Evolutionary conservation across 1,284 basidiomycete genomes (phyloP), one percentile per base, ranked within the genome.

Genomic region (Cryptococcus jaspeensis): DNA sequence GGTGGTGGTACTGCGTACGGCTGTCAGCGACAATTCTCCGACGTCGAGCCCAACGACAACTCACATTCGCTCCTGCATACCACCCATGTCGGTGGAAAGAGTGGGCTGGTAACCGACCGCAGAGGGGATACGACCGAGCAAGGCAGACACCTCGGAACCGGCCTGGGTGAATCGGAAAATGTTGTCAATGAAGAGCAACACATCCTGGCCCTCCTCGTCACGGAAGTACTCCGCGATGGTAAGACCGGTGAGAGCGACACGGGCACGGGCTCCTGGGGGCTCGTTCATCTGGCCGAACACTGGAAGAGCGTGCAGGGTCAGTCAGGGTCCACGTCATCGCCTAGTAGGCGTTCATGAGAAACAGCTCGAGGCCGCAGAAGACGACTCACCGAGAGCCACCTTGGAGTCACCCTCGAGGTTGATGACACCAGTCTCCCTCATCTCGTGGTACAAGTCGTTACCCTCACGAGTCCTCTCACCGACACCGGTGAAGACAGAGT

Each of bases 231-330:
- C 95, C 71, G 95, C 95, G 70, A 98, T 96, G 77, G 95, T 98
- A 63, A 99, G 84, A 82, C 95, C 95, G 72, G 95, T 98, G 73
- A 99, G 87, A 64, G 95, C 95, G 74, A 98, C 95, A 90, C 95
- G 95, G 77, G 95, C 95, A 89, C 95, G 94, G 73, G 95, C 95
- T 87, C 95, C 95, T 73, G 95, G 95, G 79, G 95, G 95, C 84
- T 99, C 95, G 84, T 99, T 99, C 95, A 99, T 99, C 84, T 99
- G 95, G 84, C 95, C 95, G 84, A 99, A 99, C 71, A 99, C 95
- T 65, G 53, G 6, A 49, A 5, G 23, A 45, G 20, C 13, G 28
- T 32, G 28, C 28, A 32, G 28, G 28, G 28, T 25, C 28, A 39
- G 40, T 32, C 20, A 28, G 32, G 32, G 22, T n/a, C 45, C 25